Percentiles rank a stretch among this genome's conserved stretches.
Evolutionary conservation across 306 rosid species (phyloP).

Genomic region (Quercus rubra): DNA sequence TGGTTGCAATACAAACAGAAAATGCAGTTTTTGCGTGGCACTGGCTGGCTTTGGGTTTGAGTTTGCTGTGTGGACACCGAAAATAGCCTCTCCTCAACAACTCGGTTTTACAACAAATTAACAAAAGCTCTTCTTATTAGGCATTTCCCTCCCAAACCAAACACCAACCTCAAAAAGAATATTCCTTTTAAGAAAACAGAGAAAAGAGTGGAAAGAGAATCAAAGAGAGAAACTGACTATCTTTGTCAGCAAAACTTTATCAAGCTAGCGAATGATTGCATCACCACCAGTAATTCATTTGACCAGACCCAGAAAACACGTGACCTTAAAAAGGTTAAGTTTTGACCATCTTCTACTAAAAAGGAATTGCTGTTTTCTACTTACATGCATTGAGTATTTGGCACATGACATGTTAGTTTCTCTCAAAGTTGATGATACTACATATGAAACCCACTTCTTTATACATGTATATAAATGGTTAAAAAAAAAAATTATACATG

Average conservation of each 20-base stretch:
- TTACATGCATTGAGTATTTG: too few relatives aligned
- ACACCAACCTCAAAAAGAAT: too few relatives aligned
- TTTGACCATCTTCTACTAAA: not conserved
- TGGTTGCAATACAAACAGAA: constrained; percentile 14
- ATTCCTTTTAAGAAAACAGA: not conserved
- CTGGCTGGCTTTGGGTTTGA: constrained; percentile 12
- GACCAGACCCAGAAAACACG: not conserved
- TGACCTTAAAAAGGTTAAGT: not conserved
- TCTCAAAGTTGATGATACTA: too few relatives aligned
- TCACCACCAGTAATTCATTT: not conserved
- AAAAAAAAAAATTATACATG: too few relatives aligned
- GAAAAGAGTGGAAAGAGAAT: not conserved
- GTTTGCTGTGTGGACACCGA: constrained; percentile 29
- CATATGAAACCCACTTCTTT: too few relatives aligned
- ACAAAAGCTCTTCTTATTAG: too few relatives aligned
- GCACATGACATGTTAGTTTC: too few relatives aligned
- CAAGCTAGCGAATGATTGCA: not conserved
- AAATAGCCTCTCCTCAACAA: constrained; percentile 5
- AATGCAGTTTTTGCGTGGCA: not conserved
- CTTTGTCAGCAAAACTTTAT: not conserved
- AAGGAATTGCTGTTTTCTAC: too few relatives aligned
- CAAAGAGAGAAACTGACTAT: not conserved
- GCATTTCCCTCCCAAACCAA: too few relatives aligned
- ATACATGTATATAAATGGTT: too few relatives aligned
- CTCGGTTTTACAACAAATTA: not conserved